phyloP scores from a whole-genome alignment of 768 basidiomycete species.

The Pleurotus ostreatus region DNA sequence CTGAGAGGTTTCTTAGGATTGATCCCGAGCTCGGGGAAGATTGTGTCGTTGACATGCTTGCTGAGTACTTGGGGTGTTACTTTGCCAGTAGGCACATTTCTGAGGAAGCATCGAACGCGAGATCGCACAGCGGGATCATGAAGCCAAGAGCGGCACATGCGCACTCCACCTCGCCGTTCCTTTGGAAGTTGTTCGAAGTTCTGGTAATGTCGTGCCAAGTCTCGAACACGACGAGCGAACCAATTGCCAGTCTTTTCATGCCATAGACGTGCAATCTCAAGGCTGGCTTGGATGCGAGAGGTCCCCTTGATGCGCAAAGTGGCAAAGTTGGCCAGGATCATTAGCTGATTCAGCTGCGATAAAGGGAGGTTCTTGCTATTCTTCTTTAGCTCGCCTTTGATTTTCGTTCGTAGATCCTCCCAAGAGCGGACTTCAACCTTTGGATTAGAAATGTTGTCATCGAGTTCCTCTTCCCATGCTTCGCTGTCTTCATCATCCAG shows the following conservation, averaged over 20 bases:
- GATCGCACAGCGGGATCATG: slow-evolving; percentile 18
- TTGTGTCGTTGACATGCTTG: slow-evolving; percentile 20
- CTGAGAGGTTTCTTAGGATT: slow-evolving; percentile 18
- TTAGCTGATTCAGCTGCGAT: slow-evolving; percentile 25
- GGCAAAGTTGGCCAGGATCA: slow-evolving; percentile 31
- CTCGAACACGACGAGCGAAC: slow-evolving; percentile 24
- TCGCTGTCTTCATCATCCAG: slow-evolving; percentile 10
- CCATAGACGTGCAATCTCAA: slow-evolving; percentile 33
- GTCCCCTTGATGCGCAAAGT: slow-evolving; percentile 28
- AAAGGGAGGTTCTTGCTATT: slow-evolving; percentile 17
- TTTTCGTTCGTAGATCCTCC: slow-evolving; percentile 21
- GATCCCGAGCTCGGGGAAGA: slow-evolving; percentile 28
- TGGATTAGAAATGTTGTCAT: slow-evolving; percentile 8
- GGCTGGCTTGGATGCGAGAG: slow-evolving; percentile 22
- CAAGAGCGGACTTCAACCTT: slow-evolving; percentile 17
- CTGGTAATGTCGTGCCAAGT: slow-evolving; percentile 17
- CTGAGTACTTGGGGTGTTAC: slow-evolving; percentile 25
- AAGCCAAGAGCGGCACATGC: slow-evolving; percentile 13
- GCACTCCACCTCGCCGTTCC: slow-evolving; percentile 20
- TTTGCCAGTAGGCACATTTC: slow-evolving; percentile 17
- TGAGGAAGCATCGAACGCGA: slow-evolving; percentile 17
- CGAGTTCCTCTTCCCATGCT: slow-evolving; percentile 19
- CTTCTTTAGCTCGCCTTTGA: slow-evolving; percentile 26
- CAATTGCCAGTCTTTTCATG: slow-evolving; percentile 24
- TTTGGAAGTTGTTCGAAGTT: slow-evolving; percentile 21